Evolutionary conservation across 2,329 filamentous ascomycete species (phyloP).

Genomic region (Achaetomium macrosporum): DNA sequence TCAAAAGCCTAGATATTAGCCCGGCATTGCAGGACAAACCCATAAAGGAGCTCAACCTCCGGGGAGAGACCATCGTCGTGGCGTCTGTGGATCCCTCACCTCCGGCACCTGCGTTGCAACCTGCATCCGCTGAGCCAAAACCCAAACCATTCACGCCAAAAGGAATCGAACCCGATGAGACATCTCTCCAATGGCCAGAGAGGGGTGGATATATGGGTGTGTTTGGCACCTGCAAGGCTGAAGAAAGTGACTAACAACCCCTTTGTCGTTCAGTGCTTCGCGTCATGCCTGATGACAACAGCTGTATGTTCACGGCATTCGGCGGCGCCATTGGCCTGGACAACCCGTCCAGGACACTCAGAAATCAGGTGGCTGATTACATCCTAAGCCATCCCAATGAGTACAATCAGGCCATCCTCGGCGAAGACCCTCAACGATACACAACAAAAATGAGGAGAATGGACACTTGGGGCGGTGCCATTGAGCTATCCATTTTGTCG

Average conservation of each 20-base stretch:
- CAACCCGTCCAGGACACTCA: slow-evolving; percentile 48
- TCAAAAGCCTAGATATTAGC: slow-evolving; percentile 60
- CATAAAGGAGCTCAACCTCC: slow-evolving; percentile 44
- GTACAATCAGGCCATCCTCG: slow-evolving; percentile 73
- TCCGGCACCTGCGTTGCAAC: slow-evolving; percentile 11
- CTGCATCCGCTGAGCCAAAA: slow-evolving; percentile 16
- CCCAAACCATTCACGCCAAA: slow-evolving; percentile 29
- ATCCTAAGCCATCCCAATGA: slow-evolving; percentile 68
- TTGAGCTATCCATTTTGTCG: slow-evolving; percentile 80
- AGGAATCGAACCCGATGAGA: slow-evolving; percentile 35
- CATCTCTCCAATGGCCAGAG: slow-evolving; percentile 45
- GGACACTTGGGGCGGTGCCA: slow-evolving; percentile 84
- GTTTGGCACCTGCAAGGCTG: slow-evolving; percentile 27
- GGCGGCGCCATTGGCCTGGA: slow-evolving; percentile 44
- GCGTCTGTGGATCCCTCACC: slow-evolving; percentile 35
- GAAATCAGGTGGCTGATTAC: slow-evolving; percentile 67
- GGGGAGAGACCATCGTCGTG: slow-evolving; percentile 47
- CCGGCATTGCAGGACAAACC: slow-evolving; percentile 37
- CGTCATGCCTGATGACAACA: slow-evolving; percentile 96
- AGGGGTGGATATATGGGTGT: slow-evolving; percentile 47
- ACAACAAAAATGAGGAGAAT: slow-evolving; percentile 74
- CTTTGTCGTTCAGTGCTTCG: slow-evolving; percentile 59
- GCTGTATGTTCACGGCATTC: slow-evolving; percentile 87
- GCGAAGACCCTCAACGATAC: slow-evolving; percentile 66
- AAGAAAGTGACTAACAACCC: slow-evolving; percentile 29